Evolutionary conservation across 176 grass and related monocot species (phyloP), one percentile per base, ranked within the genome.

Genomic region (Dactylis glomerata): DNA sequence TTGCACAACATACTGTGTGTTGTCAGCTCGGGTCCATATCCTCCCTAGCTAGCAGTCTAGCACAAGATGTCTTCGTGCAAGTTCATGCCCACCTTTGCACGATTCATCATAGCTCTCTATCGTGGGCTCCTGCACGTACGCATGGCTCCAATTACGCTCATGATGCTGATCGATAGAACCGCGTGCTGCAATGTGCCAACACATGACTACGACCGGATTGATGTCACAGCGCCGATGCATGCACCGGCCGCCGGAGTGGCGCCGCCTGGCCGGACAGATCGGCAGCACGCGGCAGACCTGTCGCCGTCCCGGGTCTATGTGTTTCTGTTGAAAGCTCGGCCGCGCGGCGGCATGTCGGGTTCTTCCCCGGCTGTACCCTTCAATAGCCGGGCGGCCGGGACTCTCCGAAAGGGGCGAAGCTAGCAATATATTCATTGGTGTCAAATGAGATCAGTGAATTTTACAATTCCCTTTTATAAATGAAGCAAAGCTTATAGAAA

Each of bases 261-360:
- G 52, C 52, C 70, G 70, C 50, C 31, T 37, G 76, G 75, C 54
- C 75, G 34, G 34, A 7, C n/a, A 36, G 76, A 5, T 24, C 28
- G 54, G 37, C n/a, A 27, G 76, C 34, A 78, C 6, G 54, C 6
- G 32, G 20, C 62, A 16, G 62, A 51, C 42, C 27, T 19, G 61
- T 81, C 78, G 61, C 61, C 78, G 61, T 81, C 61, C 38, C 28
- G 57, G 57, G 20, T 28, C 77, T 22, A 11, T 33, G 26, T 31
- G 44, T 5, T 6, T 45, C 16, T 23, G 31, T n/a, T 55, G 31
- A 9, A 5, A 5, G 28, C 7, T 34, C 1, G 28, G 28, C 20
- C 61, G 78, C 78, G 79, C 62, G 78, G 78, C 62, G 45, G 62
- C 62, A 24, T 81, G 79, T 81, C 79, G 62, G 78, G 19, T 10